Base-by-base conservation (phyloP, 495 filamentous ascomycete genomes). In the Aspergillus avenaceus region DNA sequence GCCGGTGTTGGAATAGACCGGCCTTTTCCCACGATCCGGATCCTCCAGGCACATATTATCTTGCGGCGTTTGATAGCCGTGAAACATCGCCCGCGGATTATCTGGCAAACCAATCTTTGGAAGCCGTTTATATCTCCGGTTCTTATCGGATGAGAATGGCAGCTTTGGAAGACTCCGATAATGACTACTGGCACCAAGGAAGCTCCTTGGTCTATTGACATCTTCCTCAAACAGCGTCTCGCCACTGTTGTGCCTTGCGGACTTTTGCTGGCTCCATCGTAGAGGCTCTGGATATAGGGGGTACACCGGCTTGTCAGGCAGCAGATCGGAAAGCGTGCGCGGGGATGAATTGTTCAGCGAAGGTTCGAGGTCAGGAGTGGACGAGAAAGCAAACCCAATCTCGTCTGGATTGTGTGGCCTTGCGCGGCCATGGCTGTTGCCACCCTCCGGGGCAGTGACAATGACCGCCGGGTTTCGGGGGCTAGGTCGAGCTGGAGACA, bases 161-260 rank as follows among this genome's bases (percentile, higher is more conserved):
- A 26, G 13, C 9, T 24, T n/a, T 12, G 43, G 28, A 23, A 49
- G 41, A 22, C 40, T 38, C 14, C 41, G 31, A 8, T 46, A 26
- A 21, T 53, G 41, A 13, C 47, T 25, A 13, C 55, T 41, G 7
- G 50, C 48, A 22, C 50, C 51, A 14, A 54, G 41, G 26, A 59
- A 41, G 19, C 43, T 58, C 12, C 47, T 53, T 22, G 50, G 46
- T 18, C 37, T 54, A 36, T 45, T 50, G 34, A 28, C 37, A 24
- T 74, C 68, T 34, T 75, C 72, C 54, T 75, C 72, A 41, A 73
- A 71, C 3, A 69, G 41, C 1, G 71, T 73, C 22, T 56, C 66
- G 8, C 60, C 56, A 47, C 71, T 76, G 16, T 24, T 37, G 6
- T 64, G 67, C 4, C 69, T 54, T 4, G 45, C 27, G 49, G 55